Evolutionary conservation across 306 rosid genomes (phyloP), one percentile per base, ranked within the genome.

Genomic region (Abrus precatorius): DNA sequence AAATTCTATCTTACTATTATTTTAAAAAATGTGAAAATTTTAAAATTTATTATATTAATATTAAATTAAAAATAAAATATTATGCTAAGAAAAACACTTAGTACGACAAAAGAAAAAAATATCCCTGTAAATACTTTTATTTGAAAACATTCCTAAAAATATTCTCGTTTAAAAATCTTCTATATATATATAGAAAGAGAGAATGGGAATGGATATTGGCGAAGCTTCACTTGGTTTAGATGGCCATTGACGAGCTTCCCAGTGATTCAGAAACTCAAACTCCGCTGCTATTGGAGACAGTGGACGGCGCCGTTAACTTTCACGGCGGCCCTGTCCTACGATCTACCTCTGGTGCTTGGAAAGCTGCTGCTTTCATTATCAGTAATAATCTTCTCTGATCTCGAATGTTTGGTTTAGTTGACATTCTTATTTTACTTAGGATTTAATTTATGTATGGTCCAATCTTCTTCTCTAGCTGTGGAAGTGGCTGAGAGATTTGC

Each of bases 401-500:
- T 2, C 12, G 13, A 29, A 7, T 4, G 12, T 44, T 54, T 38
- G 9, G n/a, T 55, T 55, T 3, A 3, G 9, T n/a, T 53, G 55
- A n/a, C 6, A 1, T 12, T 55, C 8, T 55, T 3, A 29, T 72
- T 72, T 27, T 41, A 20, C 2, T 10, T 4, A 14, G 9, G 30
- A 13, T 34, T 60, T 30, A 60, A 14, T 34, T 61, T 10, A 61
- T 12, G 41, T 43, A 30, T 40, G 9, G 20, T 30, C 9, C 5
- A 48, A 28, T 30, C 5, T 38, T 20, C 20, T 20, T 20, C 20
- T 20, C 20, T 20, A 10, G 87, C 53, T 8, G 89, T 81, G 72
- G 89, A 86, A 79, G 79, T 86, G 20, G 84, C 86, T 1, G 92
- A 86, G 85, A 86, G 84, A 75, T 86, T 83, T 43, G 90, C 90